Conservation (phyloP, 1,284 basidiomycete genomes). For the Thecaphora thlaspeos region DNA sequence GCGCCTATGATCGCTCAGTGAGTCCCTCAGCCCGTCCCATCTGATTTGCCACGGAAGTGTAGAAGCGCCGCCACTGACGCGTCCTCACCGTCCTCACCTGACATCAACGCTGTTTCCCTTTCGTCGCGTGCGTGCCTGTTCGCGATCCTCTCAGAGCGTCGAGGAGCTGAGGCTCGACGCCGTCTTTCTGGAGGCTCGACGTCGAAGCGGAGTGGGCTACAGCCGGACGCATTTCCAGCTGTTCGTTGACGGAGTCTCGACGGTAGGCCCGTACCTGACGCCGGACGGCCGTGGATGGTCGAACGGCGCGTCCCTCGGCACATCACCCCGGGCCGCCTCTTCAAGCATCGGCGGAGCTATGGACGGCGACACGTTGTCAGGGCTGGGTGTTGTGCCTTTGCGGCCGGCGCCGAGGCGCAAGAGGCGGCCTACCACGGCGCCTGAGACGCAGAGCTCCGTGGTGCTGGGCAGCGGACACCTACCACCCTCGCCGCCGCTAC, state of each 20-base stretch:
- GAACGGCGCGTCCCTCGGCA: too few species aligned
- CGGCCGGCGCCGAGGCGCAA: slow-evolving; percentile 1
- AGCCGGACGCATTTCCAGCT: slow-evolving; percentile 13
- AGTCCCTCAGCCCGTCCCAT: too few species aligned
- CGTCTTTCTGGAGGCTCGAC: slow-evolving; percentile 13
- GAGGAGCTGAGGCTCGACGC: slow-evolving; percentile 7
- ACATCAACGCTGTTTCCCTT: too few species aligned
- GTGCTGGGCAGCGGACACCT: not conserved
- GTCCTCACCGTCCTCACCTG: too few species aligned
- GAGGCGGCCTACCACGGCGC: slow-evolving; percentile 11
- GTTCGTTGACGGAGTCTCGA: not conserved
- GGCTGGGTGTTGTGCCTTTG: not conserved
- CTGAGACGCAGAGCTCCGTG: slow-evolving; percentile 1
- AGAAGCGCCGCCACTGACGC: too few species aligned
- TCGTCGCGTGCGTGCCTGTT: not conserved
- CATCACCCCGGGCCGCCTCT: too few species aligned
- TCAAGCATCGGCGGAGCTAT: not conserved
- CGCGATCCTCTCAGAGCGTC: not conserved
- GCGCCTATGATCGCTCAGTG: not conserved
- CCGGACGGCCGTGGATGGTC: not conserved
- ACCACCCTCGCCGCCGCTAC: not conserved
- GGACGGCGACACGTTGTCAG: not conserved
- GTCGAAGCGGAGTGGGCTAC: slow-evolving; percentile 12
- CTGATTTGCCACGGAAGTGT: too few species aligned
- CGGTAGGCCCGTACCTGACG: not conserved